Evolutionary conservation across 805 yeast species (phyloP), one percentile per base, ranked within the genome.

Genomic region (Citeromyces matritensis): DNA sequence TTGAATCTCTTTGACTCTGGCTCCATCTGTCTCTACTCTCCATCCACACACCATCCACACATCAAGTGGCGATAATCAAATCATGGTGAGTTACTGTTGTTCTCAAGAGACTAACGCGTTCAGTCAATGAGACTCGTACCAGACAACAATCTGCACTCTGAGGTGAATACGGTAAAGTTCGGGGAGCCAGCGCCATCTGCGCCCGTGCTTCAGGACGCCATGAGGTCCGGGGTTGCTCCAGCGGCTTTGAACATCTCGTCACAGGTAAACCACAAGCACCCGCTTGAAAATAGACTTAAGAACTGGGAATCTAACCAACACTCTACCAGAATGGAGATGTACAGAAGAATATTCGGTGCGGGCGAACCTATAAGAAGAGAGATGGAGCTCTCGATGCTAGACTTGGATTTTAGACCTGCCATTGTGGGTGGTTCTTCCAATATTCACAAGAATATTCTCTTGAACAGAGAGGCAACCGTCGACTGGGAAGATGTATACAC

Each of bases 401-500:
- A 72, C 29, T 60, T 64, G 30, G 84, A 80, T 36, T 74, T 73
- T 51, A 72, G 63, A 38, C 95, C 95, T 5, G 47, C 55, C 23
- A 51, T 64, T 4, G 53, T 74, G 30, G 84, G 84, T 9, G 78
- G 73, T 5, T 43, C 70, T 5, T 57, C 65, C 29, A 60, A 67
- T 36, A 35, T 83, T 37, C 94, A 83, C 47, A 66, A 63, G 37
- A 95, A 86, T 47, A 80, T 91, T 33, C 62, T 91, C 35, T 50
- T 72, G 47, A 82, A 82, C 57, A 76, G 69, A 45, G 97, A 91
- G 36, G 55, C 75, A 13, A 53, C 71, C 10, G 58, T 88, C 27
- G 95, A 83, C 44, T 88, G 97, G 96, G 97, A 91, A 45, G 97
- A 91, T 45, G 66, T 88, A 13, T 86, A 86, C 51, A 61, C 63